A percentile compares a stretch with the other conserved stretches of the same genome.
phyloP scores from a whole-genome alignment of 768 basidiomycete genomes.

The Mycena vulgaris region DNA sequence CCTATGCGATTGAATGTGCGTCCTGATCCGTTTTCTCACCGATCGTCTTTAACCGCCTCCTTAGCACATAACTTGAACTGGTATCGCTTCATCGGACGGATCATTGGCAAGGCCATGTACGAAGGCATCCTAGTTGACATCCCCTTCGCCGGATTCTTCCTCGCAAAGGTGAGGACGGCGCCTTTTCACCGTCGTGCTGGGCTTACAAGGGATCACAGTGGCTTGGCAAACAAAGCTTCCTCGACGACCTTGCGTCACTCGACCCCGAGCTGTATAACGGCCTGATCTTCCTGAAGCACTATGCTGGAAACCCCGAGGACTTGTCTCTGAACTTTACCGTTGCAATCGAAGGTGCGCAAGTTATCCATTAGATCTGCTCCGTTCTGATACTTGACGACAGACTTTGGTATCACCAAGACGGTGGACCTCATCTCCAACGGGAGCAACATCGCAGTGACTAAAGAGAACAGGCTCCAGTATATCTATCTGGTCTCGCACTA shows the following conservation, averaged over 20 bases:
- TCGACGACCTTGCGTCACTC: constrained; percentile 93
- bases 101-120: constrained; percentile 96
- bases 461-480: constrained; percentile 91
- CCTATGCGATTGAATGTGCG: constrained; percentile 90
- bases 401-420: constrained; percentile 85
- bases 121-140: constrained; percentile 97
- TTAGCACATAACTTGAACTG: constrained; percentile 88
- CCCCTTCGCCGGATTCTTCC: constrained; percentile 95
- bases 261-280: constrained; percentile 96
- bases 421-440: constrained; percentile 89
- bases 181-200: background rate
- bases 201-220: constrained; percentile 64
- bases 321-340: constrained; percentile 92
- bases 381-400: constrained; percentile 53
- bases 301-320: constrained; percentile 88
- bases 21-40: constrained; percentile 28
- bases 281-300: constrained; percentile 93
- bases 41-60: constrained; percentile 2
- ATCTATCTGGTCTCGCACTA: constrained; percentile 93
- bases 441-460: constrained; percentile 86
- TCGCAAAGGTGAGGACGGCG: constrained; percentile 74
- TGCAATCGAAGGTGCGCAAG: constrained; percentile 80
- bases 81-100: constrained; percentile 94
- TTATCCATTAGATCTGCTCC: background rate
- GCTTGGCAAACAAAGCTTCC: constrained; percentile 92